phyloP scores from a whole-genome alignment of 1,139 yeast species.

The Pichia kudriavzevii region DNA sequence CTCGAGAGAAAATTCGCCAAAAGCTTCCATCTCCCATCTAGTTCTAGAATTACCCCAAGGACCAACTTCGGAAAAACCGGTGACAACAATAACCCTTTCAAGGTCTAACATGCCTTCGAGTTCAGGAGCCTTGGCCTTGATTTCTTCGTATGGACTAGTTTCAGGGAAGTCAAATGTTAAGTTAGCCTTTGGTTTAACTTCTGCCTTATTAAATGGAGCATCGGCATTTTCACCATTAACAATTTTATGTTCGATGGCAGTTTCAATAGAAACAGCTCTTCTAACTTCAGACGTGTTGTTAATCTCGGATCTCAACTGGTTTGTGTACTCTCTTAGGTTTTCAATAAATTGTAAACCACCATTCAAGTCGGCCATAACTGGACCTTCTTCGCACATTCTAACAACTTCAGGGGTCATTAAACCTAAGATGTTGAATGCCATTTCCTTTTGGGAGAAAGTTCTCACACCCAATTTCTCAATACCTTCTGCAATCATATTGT shows the following conservation, averaged over 20 bases:
- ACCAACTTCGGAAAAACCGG: constrained; percentile 97
- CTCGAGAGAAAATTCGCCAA: constrained; percentile 93
- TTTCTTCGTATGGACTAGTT: constrained; percentile 66
- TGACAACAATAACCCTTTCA: constrained; percentile 85
- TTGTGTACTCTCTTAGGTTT: constrained; percentile 83
- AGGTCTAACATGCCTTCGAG: constrained; percentile 88
- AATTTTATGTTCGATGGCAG: constrained; percentile 86
- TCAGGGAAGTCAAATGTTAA: constrained; percentile 90
- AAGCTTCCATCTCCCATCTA: constrained; percentile 98
- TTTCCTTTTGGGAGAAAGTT: constrained; percentile 96
- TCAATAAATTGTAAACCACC: constrained; percentile 96
- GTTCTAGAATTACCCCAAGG: constrained; percentile 99
- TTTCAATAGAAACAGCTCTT: constrained; percentile 91
- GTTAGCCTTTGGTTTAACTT: constrained; percentile 86
- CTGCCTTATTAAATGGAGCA: constrained; percentile 69
- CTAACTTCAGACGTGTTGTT: constrained; percentile 84
- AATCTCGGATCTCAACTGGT: constrained; percentile 72
- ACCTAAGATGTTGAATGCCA: constrained; percentile 97
- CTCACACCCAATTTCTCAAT: constrained; percentile 93
- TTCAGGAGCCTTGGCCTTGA: constrained; percentile 64
- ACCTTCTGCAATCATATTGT: constrained; percentile 96
- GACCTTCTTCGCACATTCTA: constrained; percentile 83
- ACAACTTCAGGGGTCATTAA: constrained; percentile 82
- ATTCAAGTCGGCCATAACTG: constrained; percentile 95
- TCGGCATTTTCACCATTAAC: constrained; percentile 88